Percentiles rank a stretch among this genome's conserved stretches.
Evolutionary conservation across 305 asterid genomes (phyloP).

Genomic region (Fraxinus xanthoxyloides): DNA sequence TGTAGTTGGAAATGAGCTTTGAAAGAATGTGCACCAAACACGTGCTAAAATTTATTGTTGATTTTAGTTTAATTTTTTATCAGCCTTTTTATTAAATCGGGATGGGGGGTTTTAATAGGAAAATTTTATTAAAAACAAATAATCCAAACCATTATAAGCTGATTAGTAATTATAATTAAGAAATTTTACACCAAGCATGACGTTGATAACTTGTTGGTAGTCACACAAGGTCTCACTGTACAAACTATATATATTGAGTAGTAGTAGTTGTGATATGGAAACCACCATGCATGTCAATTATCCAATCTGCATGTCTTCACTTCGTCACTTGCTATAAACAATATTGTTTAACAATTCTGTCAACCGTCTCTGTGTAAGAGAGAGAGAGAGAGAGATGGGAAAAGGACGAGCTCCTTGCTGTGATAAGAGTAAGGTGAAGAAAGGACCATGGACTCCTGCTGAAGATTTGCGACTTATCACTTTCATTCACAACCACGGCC

Average conservation of each 20-base stretch:
- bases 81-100: too few species aligned
- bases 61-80: too few species aligned
- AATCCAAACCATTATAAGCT: background rate
- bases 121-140: background rate
- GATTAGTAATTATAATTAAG: too few species aligned
- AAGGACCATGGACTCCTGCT: slow-evolving; percentile 60
- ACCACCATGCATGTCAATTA: slow-evolving; percentile 12
- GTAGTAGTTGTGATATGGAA: slow-evolving; percentile 2
- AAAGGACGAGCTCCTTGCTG: slow-evolving; percentile 64
- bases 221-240: background rate
- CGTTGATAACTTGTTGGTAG: too few species aligned
- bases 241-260: slow-evolving; percentile 19
- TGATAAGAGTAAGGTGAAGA: slow-evolving; percentile 61
- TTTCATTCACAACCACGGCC: slow-evolving; percentile 50
- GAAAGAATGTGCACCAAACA: too few species aligned
- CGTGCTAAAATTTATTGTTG: too few species aligned
- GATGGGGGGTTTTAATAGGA: background rate
- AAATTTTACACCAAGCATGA: too few species aligned
- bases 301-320: background rate
- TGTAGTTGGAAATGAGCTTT: too few species aligned
- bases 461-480: slow-evolving; percentile 45
- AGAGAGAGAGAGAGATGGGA: slow-evolving; percentile 26
- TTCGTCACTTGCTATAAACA: background rate
- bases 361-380: background rate
- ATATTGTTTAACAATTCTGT: background rate